Percentiles rank a stretch among this genome's conserved stretches.
phyloP scores from a whole-genome alignment of 2,329 filamentous ascomycete species.

The Penicillium oxalicum region DNA sequence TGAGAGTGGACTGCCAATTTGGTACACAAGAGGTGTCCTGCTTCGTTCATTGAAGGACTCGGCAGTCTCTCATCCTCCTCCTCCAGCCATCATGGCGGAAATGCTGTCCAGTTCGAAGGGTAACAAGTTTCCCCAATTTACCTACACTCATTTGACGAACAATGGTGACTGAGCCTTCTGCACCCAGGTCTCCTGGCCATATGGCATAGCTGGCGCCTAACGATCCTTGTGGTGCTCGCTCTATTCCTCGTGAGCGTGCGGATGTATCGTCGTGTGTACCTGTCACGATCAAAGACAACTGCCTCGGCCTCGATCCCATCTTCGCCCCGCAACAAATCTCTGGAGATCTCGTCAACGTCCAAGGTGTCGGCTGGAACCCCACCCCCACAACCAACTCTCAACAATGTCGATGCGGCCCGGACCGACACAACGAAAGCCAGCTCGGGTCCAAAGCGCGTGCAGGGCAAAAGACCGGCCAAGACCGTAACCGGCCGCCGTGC shows the following conservation, averaged over 20 bases:
- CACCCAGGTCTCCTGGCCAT: slow-evolving; percentile 34
- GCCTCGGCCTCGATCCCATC: slow-evolving; percentile 28
- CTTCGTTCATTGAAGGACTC: too few species aligned
- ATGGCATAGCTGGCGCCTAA: slow-evolving; percentile 46
- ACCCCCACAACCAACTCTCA: not conserved
- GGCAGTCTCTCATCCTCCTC: too few species aligned
- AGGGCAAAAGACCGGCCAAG: slow-evolving; percentile 29
- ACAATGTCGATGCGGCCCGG: slow-evolving; percentile 12
- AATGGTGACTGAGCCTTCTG: not conserved
- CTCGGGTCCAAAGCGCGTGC: slow-evolving; percentile 29
- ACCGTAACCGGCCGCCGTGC: slow-evolving; percentile 19
- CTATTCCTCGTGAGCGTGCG: slow-evolving; percentile 31
- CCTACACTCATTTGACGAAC: too few species aligned
- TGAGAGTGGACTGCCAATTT: too few species aligned
- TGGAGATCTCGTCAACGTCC: slow-evolving; percentile 17
- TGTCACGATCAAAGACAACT: slow-evolving; percentile 21
- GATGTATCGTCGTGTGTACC: slow-evolving; percentile 19
- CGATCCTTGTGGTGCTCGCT: slow-evolving; percentile 38
- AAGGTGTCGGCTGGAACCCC: slow-evolving; percentile 2
- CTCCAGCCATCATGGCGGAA: too few species aligned
- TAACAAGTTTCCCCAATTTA: too few species aligned
- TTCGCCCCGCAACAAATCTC: slow-evolving; percentile 26
- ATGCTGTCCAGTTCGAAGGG: too few species aligned
- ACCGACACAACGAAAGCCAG: not conserved
- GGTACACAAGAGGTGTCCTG: too few species aligned